phyloP scores from a whole-genome alignment of 441 rosid genomes.

The Adansonia rubrostipa region DNA sequence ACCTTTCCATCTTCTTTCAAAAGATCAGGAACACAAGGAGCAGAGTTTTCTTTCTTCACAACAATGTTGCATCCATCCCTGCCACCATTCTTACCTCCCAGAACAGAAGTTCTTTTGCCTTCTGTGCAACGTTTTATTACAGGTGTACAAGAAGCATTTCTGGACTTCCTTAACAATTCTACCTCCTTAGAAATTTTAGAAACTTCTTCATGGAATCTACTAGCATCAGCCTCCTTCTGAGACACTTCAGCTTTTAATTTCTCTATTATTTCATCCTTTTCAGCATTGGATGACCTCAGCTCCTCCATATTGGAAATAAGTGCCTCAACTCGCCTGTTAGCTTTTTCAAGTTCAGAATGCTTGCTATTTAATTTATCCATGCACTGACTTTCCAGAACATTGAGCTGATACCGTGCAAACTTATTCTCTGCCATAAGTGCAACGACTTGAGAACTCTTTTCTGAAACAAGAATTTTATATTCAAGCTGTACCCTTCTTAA shows the following conservation, averaged over 20 bases:
- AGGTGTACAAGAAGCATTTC: conserved; percentile 44
- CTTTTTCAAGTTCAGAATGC: conserved; percentile 55
- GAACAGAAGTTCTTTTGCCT: conserved; percentile 30
- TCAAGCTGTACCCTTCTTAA: conserved; percentile 50
- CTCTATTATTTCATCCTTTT: conserved; percentile 64
- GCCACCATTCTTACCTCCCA: conserved; percentile 22
- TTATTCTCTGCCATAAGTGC: conserved; percentile 63
- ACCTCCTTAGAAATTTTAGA: conserved; percentile 51
- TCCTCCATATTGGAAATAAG: conserved; percentile 53
- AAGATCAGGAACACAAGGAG: conserved; percentile 28
- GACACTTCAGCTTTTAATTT: conserved; percentile 48
- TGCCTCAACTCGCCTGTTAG: conserved; percentile 50
- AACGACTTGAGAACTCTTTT: conserved; percentile 56
- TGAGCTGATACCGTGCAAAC: conserved; percentile 76
- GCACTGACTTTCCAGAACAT: conserved; percentile 53
- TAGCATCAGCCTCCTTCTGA: conserved; percentile 52
- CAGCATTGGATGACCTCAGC: conserved; percentile 57
- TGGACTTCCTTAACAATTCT: conserved; percentile 51
- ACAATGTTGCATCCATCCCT: conserved; percentile 16
- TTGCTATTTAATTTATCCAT: conserved; percentile 56
- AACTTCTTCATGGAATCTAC: conserved; percentile 49
- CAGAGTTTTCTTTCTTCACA: conserved; percentile 51
- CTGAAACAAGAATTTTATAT: conserved; percentile 50
- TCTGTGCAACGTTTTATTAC: conserved; percentile 44
- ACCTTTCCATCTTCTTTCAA: conserved; percentile 45